A percentile compares a stretch with the other conserved stretches of the same genome.
These are phyloP conservation scores for Torulaspora microellipsoides DNA, from an alignment of 805 yeast genomes.

Conservation along the genomic window DNA sequence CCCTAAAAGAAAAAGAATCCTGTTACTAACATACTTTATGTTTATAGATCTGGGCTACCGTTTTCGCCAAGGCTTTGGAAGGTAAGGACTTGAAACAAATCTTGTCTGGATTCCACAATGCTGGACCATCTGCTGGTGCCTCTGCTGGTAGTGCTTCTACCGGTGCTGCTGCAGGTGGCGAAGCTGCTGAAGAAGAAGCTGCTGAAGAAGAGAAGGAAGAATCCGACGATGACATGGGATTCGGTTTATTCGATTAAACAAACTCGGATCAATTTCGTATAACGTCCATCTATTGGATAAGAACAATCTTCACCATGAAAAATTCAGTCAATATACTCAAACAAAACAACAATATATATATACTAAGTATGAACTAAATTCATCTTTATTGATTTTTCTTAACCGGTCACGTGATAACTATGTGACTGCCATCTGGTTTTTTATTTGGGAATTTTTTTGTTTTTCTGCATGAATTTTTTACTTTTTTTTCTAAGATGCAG, in stretches of 20 bases:
- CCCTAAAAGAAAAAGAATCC: not conserved
- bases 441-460: no score
- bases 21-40: slow-evolving; percentile 18
- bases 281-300: no score
- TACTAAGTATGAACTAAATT: no score
- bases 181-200: slow-evolving; percentile 58
- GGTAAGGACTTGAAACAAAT: slow-evolving; percentile 74
- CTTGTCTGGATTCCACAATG: slow-evolving; percentile 52
- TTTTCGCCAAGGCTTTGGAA: slow-evolving; percentile 77
- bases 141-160: slow-evolving; percentile 44
- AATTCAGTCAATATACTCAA: no score
- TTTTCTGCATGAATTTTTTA: no score
- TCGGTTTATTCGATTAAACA: slow-evolving; percentile 84
- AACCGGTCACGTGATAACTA: no score
- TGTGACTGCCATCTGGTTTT: no score
- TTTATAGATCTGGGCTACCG: slow-evolving; percentile 57
- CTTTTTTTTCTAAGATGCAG: no score
- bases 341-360: no score
- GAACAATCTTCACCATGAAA: no score
- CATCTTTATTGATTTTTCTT: no score
- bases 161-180: slow-evolving; percentile 43
- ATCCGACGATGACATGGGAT: slow-evolving; percentile 86
- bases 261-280: not conserved
- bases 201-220: slow-evolving; percentile 59
- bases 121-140: slow-evolving; percentile 44